A percentile compares a stretch with the other conserved stretches of the same genome.
Conservation (phyloP, 148 eudicot genomes). For the Euryodendron excelsum region DNA sequence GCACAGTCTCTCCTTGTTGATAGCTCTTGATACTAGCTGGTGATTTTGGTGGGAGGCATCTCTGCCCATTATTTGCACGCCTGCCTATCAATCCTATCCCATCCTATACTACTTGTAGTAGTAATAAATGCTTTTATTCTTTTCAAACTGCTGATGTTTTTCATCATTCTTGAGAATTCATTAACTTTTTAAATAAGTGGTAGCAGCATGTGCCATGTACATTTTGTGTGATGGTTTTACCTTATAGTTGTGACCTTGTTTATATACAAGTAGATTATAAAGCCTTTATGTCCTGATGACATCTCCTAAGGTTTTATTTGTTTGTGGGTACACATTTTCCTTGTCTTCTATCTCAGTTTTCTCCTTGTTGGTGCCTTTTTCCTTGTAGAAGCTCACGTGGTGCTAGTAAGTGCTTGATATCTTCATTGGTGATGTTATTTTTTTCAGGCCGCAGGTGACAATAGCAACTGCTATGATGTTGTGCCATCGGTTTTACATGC, state of each 20-base stretch:
- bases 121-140: neutral
- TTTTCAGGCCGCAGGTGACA: conserved; percentile 68
- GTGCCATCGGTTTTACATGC: conserved; percentile 77
- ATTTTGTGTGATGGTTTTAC: neutral
- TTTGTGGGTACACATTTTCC: neutral
- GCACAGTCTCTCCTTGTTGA: neutral
- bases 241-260: neutral
- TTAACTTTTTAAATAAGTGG: neutral
- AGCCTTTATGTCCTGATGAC: neutral
- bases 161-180: neutral
- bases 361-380: neutral
- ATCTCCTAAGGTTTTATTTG: neutral
- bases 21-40: neutral
- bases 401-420: neutral
- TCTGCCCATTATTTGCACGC: neutral
- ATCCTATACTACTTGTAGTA: neutral
- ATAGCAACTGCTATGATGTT: conserved; percentile 65
- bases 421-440: conserved; percentile 7
- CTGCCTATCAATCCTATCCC: neutral
- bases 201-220: neutral
- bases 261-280: neutral
- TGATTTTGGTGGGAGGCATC: neutral
- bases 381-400: neutral
- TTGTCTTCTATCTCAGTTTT: neutral
- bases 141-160: neutral